Base-by-base conservation (phyloP, 78 protist genomes). In the Protostelium mycophagum region DNA sequence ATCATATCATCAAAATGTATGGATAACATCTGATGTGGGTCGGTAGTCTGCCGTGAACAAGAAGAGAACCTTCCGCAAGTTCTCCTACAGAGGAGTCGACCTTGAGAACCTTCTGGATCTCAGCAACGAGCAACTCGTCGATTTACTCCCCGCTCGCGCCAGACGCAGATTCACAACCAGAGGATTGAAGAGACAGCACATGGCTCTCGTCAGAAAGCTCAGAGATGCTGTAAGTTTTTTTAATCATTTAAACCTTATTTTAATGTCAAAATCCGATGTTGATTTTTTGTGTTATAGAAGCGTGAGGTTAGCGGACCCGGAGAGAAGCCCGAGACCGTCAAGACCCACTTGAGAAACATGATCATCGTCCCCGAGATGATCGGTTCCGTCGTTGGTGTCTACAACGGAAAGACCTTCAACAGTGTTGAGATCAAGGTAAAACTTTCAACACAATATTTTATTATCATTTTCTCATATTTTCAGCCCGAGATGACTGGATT, bases 331-430 rank as follows among this genome's bases (percentile, higher is more conserved):
- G 95, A 89, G 23, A 83, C 89, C 83, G 97, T 99, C 91, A 99
- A 99, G 97, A 99, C 99, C 73, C 99, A 98, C 94, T 96, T 97
- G 63, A 96, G 99, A 86, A 87, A 98, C 98, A 98, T 99, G 99
- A 93, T 99, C 96, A 95, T 99, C 85, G 95, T 98, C 63, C 99
- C 99, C 87, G 99, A 97, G 92, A 99, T 99, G 99, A 98, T 99
- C 38, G 99, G 99, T 85, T 92, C 98, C 38, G 89, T 98, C 83
- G 97, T 99, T 51, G 99, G 99, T 87, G 97, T 99, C 39, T 98
- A 99, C 99, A 99, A 99, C 96, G 99, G 99, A 83, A 98, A 99
- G 97, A 83, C 88, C 38, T 99, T 95, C 97, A 97, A 89, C 94
- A 89, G 91, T 37, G 99, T 99, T 39, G 99, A 99, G 91, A 88